Evolutionary conservation across 352 stramenopile genomes (phyloP).

Genomic region (Peronospora tabacina): DNA sequence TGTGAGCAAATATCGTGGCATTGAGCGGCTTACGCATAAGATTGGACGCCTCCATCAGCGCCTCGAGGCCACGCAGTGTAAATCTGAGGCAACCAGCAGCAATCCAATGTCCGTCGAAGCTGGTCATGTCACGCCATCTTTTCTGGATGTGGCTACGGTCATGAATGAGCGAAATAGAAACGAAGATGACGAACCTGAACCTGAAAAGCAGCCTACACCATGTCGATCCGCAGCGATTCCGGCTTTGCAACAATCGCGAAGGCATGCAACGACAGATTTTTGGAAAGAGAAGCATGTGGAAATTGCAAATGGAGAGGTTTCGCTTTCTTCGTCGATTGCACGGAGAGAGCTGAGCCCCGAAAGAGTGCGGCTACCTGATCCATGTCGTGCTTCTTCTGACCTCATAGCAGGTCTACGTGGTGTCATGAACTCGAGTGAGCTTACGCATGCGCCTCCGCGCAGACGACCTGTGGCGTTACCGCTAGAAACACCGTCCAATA

Average conservation of each 20-base stretch:
- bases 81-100: constrained; percentile 12
- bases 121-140: not conserved
- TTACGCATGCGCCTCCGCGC: constrained; percentile 36
- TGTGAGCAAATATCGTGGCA: constrained; percentile 34
- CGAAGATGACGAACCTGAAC: constrained; percentile 26
- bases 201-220: constrained; percentile 16
- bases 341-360: constrained; percentile 1
- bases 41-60: constrained; percentile 44
- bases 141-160: constrained; percentile 12
- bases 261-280: constrained; percentile 1
- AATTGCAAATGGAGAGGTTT: constrained; percentile 7
- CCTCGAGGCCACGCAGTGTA: constrained; percentile 29
- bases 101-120: not conserved
- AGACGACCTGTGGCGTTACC: constrained; percentile 17
- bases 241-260: constrained; percentile 10
- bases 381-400: constrained; percentile 34
- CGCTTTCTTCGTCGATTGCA: constrained; percentile 4
- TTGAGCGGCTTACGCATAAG: constrained; percentile 38
- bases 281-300: constrained; percentile 24
- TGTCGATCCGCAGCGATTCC: constrained; percentile 11
- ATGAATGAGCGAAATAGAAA: constrained; percentile 18
- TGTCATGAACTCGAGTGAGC: constrained; percentile 70
- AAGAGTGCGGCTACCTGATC: constrained; percentile 13
- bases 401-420: constrained; percentile 49
- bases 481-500: constrained; percentile 11